Evolutionary conservation across 192 early-diverging fungal genomes (phyloP).

Genomic region (Linderina pennispora): DNA sequence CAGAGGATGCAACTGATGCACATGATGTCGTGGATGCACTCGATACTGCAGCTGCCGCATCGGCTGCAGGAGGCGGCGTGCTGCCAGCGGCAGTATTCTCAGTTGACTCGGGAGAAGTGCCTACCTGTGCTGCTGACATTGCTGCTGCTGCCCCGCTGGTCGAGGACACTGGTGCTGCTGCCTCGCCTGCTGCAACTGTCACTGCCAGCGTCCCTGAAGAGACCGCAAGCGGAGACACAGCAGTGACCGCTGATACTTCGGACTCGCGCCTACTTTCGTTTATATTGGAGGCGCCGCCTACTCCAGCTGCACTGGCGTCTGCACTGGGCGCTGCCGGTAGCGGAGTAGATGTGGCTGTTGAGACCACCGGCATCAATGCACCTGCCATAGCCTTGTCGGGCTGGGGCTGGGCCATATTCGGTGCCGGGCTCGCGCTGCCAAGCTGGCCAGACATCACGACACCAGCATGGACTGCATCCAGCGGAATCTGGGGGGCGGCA

Average conservation of each 20-base stretch:
- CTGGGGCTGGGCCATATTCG: no score
- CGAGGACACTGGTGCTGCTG: constrained; percentile 12
- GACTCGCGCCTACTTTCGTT: constrained; percentile 46
- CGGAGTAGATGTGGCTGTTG: background rate
- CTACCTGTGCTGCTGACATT: background rate
- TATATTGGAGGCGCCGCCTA: constrained; percentile 35
- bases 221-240: constrained; percentile 37
- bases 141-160: constrained; percentile 2
- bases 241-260: constrained; percentile 41
- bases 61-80: constrained; percentile 1
- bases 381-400: background rate
- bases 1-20: no score
- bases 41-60: background rate
- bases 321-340: background rate
- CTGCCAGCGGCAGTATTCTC: background rate
- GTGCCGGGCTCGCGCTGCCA: no score
- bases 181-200: background rate
- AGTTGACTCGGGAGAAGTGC: no score
- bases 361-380: background rate
- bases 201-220: no score
- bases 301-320: constrained; percentile 1
- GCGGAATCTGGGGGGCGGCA: no score
- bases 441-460: no score
- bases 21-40: background rate
- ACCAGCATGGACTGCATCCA: no score